These are phyloP conservation scores for Polytrichum commune DNA, from an alignment of 225 moss, liverwort and hornwort species.

Conservation along the genomic window DNA sequence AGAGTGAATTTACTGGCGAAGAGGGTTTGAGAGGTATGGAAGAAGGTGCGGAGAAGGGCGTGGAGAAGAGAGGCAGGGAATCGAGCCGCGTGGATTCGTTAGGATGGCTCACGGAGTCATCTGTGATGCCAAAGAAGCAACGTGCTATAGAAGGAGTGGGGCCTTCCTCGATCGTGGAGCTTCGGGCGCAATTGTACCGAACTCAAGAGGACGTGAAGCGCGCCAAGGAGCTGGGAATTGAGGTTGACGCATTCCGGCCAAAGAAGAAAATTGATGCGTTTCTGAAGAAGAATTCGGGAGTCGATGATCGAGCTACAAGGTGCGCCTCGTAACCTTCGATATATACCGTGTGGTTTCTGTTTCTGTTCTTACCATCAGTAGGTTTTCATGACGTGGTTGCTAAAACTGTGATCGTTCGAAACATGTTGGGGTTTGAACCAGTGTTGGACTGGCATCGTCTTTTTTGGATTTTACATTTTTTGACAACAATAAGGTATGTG, in stretches of 20 bases:
- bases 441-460: no score
- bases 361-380: no score
- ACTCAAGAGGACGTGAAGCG: constrained; percentile 87
- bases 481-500: no score
- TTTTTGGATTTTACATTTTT: no score
- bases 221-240: constrained; percentile 71
- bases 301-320: constrained; percentile 80
- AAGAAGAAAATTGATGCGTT: constrained; percentile 72
- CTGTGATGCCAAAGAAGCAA: constrained; percentile 91
- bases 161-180: constrained; percentile 84
- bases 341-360: no score
- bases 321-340: constrained; percentile 2
- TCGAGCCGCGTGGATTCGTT: constrained; percentile 72
- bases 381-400: no score
- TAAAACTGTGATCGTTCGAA: no score
- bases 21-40: constrained; percentile 20
- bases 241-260: constrained; percentile 51
- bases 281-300: constrained; percentile 70
- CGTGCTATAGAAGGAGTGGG: constrained; percentile 86
- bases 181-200: constrained; percentile 86
- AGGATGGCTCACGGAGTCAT: constrained; percentile 98
- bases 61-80: constrained; percentile 37
- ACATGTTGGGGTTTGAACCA: no score
- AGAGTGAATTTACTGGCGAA: no score
- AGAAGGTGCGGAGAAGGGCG: constrained; percentile 13